A percentile compares a stretch with the other conserved stretches of the same genome.
phyloP scores from a whole-genome alignment of 306 rosid genomes.

The Pueraria montana region DNA sequence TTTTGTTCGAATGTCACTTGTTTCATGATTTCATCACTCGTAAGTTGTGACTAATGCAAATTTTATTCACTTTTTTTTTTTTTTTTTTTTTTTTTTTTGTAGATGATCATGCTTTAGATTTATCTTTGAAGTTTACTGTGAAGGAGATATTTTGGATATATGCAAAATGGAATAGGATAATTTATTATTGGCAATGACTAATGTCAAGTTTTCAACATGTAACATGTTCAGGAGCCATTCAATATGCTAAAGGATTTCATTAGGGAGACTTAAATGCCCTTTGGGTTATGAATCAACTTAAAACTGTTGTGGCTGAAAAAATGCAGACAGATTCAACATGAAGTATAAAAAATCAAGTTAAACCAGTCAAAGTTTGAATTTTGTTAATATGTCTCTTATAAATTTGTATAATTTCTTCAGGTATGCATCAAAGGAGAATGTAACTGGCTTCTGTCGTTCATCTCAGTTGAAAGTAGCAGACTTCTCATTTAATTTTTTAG shows the following conservation, averaged over 20 bases:
- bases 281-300: constrained; percentile 9
- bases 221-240: constrained; percentile 1
- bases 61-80: neutral
- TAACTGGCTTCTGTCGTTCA: constrained; percentile 77
- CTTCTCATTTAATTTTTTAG: constrained; percentile 89
- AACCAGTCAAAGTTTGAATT: constrained; percentile 36
- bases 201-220: neutral
- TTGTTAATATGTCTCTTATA: constrained; percentile 42
- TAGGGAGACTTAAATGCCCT: constrained; percentile 17
- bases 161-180: neutral
- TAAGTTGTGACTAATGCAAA: neutral
- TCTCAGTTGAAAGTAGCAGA: constrained; percentile 79
- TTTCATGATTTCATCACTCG: neutral
- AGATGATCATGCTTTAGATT: neutral
- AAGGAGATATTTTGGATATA: neutral
- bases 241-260: constrained; percentile 11
- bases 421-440: constrained; percentile 63
- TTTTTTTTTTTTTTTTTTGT: neutral
- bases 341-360: constrained; percentile 25
- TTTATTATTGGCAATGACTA: constrained; percentile 11
- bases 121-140: neutral
- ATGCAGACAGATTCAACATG: constrained; percentile 17
- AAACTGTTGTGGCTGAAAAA: constrained; percentile 17
- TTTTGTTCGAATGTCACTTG: neutral
- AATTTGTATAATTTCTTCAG: constrained; percentile 56